Evolutionary conservation across 345 rosid species (phyloP).

Genomic region (Salix purpurea): DNA sequence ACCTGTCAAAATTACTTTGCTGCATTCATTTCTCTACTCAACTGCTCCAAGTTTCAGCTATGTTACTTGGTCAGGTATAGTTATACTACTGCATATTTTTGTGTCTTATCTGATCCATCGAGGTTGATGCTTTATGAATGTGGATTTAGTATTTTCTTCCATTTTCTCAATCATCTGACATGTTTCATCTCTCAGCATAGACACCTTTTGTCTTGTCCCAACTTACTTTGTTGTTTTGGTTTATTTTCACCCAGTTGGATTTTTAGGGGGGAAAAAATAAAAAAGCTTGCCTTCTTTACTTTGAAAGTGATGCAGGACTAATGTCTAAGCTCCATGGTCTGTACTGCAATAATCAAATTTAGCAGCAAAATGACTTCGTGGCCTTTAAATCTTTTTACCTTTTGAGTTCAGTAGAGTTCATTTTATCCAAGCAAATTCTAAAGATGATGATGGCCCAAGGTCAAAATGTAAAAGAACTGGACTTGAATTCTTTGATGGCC

Average conservation of each 20-base stretch:
- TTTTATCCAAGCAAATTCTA: neutral
- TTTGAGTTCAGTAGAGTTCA: neutral
- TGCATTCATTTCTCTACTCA: no score
- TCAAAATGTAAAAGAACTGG: neutral
- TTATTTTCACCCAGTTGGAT: neutral
- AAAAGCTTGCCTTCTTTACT: neutral
- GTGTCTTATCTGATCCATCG: no score
- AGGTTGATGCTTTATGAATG: no score
- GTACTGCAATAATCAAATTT: neutral
- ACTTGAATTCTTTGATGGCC: neutral
- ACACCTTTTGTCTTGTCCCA: no score
- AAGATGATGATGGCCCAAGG: neutral
- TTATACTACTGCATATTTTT: no score
- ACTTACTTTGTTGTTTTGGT: no score
- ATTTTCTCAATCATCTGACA: no score
- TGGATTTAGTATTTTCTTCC: no score
- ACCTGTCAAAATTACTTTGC: no score
- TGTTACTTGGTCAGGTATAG: no score
- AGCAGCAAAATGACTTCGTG: neutral
- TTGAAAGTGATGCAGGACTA: neutral
- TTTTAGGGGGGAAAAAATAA: neutral
- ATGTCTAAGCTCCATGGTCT: neutral
- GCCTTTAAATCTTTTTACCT: neutral
- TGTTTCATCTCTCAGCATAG: no score
- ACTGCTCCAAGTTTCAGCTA: no score